A percentile compares a stretch with the other conserved stretches of the same genome.
These are phyloP conservation scores for Saturnispora silvae DNA, from an alignment of 805 yeast genomes.

Conservation along the genomic window DNA sequence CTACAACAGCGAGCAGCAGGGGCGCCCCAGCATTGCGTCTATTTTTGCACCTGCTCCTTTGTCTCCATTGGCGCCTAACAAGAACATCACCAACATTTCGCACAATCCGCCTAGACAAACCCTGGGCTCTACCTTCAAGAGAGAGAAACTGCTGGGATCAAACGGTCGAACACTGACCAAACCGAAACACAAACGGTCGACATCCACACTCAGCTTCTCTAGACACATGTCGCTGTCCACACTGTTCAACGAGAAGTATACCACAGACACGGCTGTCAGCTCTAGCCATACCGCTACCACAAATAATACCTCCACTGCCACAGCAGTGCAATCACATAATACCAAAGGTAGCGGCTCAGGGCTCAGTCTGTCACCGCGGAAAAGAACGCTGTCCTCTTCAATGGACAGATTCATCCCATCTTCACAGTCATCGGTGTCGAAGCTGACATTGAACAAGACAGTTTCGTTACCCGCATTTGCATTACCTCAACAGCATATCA, in stretches of 20 bases:
- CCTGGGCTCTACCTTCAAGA: not conserved
- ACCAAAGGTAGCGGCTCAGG: too few relatives aligned
- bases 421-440: constrained; percentile 39
- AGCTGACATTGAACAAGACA: constrained; percentile 29
- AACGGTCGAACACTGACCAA: not conserved
- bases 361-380: constrained; percentile 14
- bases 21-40: too few relatives aligned
- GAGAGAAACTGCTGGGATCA: not conserved
- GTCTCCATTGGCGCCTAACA: constrained; percentile 26
- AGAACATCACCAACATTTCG: constrained; percentile 26
- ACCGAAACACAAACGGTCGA: constrained; percentile 6
- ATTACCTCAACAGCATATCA: constrained; percentile 44
- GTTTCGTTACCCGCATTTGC: constrained; percentile 24
- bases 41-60: constrained; percentile 10
- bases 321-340: too few relatives aligned
- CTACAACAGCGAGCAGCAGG: too few relatives aligned
- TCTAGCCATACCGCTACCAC: not conserved
- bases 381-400: constrained; percentile 22
- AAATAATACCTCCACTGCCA: too few relatives aligned
- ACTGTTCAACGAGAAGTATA: constrained; percentile 10
- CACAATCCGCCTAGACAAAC: too few relatives aligned
- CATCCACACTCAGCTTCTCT: constrained; percentile 6
- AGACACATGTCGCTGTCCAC: constrained; percentile 8
- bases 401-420: constrained; percentile 55
- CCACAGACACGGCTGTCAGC: not conserved